phyloP scores from a whole-genome alignment of 345 rosid genomes.

The Combretum micranthum region DNA sequence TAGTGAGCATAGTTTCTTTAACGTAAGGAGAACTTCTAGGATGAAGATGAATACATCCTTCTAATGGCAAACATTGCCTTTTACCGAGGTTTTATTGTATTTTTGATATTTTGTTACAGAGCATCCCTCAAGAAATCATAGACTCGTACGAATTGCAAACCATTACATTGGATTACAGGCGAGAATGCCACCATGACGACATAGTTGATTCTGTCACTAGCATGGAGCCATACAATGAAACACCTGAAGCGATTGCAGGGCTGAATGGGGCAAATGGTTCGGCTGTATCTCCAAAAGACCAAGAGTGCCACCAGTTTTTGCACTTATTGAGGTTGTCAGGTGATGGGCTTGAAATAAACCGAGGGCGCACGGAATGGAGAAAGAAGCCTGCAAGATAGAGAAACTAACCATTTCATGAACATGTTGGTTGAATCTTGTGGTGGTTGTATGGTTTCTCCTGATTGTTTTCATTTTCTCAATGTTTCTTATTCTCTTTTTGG shows the following conservation, averaged over 20 bases:
- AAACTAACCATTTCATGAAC: background rate
- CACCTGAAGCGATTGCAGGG: constrained; percentile 17
- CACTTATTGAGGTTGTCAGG: constrained; percentile 73
- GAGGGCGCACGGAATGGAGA: constrained; percentile 83
- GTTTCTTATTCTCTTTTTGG: too few species aligned
- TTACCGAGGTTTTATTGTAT: background rate
- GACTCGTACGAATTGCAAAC: constrained; percentile 79
- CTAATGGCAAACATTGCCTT: too few species aligned
- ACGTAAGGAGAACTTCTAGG: too few species aligned
- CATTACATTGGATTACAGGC: constrained; percentile 76
- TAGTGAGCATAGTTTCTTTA: too few species aligned
- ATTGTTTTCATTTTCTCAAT: too few species aligned
- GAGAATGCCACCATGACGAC: constrained; percentile 86
- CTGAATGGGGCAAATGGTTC: constrained; percentile 54
- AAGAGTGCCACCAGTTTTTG: constrained; percentile 39
- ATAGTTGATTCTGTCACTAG: constrained; percentile 82
- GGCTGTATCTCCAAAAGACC: constrained; percentile 21
- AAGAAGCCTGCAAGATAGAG: constrained; percentile 50
- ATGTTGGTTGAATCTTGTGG: background rate
- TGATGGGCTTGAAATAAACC: constrained; percentile 75
- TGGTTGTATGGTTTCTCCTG: background rate
- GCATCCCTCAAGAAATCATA: constrained; percentile 84
- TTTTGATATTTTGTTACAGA: constrained; percentile 38
- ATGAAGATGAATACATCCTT: too few species aligned
- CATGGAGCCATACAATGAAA: constrained; percentile 24